Conservation (phyloP, 257 asterid genomes). For the Haberlea rhodopensis region DNA sequence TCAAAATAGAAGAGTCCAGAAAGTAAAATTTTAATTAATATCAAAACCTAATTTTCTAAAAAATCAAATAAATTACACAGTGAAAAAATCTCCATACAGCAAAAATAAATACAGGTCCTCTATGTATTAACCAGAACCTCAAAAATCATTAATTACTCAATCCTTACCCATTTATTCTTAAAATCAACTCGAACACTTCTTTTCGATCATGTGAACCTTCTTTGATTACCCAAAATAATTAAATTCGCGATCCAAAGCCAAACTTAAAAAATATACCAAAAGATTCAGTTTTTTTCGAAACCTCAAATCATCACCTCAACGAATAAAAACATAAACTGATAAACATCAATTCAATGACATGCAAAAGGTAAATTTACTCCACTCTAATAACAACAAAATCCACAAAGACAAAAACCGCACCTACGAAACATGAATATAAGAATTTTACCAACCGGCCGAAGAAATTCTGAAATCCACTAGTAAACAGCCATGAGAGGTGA, state of each 20-base stretch:
- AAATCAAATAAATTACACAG: not conserved
- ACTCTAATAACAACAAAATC: not conserved
- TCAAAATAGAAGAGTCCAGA: not conserved
- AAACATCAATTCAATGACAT: slow-evolving; percentile 5
- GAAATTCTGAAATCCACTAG: not conserved
- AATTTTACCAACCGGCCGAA: not conserved
- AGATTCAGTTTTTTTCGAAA: not conserved
- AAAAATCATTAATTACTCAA: slow-evolving; percentile 18
- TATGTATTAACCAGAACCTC: slow-evolving; percentile 5
- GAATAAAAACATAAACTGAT: not conserved
- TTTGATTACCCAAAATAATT: not conserved
- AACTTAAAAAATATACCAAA: not conserved
- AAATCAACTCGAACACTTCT: slow-evolving; percentile 7
- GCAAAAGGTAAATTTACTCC: not conserved
- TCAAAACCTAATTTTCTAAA: slow-evolving; percentile 1
- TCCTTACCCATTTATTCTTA: not conserved
- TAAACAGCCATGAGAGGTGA: no score
- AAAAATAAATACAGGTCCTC: not conserved
- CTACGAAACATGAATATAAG: not conserved
- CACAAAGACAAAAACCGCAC: not conserved
- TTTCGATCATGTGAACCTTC: not conserved
- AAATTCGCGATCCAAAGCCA: not conserved
- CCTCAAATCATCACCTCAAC: slow-evolving; percentile 12
- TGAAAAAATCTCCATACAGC: not conserved
- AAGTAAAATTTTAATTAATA: not conserved